Percentiles rank a stretch among this genome's conserved stretches.
These are phyloP conservation scores for Pouteria glomerata DNA, from an alignment of 148 eudicot species.

Conservation along the genomic window DNA sequence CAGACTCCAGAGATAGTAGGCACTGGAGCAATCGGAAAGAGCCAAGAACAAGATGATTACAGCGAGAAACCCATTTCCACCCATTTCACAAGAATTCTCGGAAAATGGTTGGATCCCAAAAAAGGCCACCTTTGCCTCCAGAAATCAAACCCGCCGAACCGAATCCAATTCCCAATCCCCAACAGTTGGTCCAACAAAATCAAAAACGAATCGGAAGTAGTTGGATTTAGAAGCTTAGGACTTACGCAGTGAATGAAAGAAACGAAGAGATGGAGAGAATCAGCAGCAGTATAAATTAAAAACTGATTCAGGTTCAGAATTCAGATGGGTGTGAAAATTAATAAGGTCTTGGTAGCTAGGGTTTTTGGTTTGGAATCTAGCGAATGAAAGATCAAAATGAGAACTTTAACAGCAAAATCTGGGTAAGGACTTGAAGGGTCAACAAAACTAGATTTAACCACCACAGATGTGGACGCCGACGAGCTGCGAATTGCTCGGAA, in stretches of 20 bases:
- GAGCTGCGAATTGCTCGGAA: too few relatives aligned
- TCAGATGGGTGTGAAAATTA: too few relatives aligned
- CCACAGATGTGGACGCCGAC: too few relatives aligned
- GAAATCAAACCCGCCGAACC: slow-evolving; percentile 12
- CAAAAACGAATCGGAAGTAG: neutral
- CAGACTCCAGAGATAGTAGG: slow-evolving; percentile 17
- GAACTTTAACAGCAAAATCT: too few relatives aligned
- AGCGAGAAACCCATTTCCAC: slow-evolving; percentile 22
- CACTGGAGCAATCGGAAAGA: slow-evolving; percentile 27
- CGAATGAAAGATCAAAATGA: too few relatives aligned
- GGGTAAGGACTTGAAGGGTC: too few relatives aligned
- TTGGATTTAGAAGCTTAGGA: neutral
- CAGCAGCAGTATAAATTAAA: too few relatives aligned
- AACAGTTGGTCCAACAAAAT: neutral
- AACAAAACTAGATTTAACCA: too few relatives aligned
- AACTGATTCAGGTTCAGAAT: too few relatives aligned
- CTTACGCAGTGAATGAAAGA: neutral
- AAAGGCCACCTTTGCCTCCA: slow-evolving; percentile 15
- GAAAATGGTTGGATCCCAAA: neutral
- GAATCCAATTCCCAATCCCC: neutral
- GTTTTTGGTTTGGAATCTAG: too few relatives aligned
- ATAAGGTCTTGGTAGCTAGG: too few relatives aligned
- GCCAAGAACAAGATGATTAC: slow-evolving; percentile 25
- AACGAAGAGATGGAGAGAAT: neutral
- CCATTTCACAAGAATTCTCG: slow-evolving; percentile 28